A percentile compares a stretch with the other conserved stretches of the same genome.
These are phyloP conservation scores for Eutrema yunnanense DNA, from an alignment of 345 rosid genomes.

Conservation along the genomic window DNA sequence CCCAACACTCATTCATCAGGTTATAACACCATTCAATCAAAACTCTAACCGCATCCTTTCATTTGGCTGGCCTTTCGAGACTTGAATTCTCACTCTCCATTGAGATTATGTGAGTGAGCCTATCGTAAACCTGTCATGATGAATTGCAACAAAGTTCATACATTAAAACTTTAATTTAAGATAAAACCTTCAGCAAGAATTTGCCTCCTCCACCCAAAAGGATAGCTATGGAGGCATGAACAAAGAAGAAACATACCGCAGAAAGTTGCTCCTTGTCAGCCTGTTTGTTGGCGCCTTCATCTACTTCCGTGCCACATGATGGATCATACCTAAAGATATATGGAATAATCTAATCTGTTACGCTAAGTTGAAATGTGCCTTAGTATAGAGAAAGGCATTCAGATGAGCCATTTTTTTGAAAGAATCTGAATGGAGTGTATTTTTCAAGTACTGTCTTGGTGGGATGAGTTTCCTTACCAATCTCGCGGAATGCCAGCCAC, in stretches of 20 bases:
- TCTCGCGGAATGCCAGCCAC: conserved; percentile 89
- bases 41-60: conserved; percentile 10
- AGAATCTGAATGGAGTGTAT: not conserved
- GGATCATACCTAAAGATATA: conserved; percentile 53
- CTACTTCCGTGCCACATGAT: conserved; percentile 33
- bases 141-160: not conserved
- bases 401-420: not conserved
- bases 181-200: not conserved
- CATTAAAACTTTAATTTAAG: not conserved
- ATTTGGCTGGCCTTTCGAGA: conserved; percentile 33
- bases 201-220: not conserved
- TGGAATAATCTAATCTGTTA: not conserved
- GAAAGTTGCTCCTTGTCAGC: conserved; percentile 47
- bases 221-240: not conserved
- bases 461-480: conserved; percentile 42
- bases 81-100: conserved; percentile 77
- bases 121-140: conserved; percentile 56
- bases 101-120: conserved; percentile 72
- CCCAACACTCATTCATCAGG: not conserved
- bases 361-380: not conserved
- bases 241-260: conserved; percentile 38
- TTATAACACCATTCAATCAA: not conserved
- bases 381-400: not conserved
- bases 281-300: conserved; percentile 24
- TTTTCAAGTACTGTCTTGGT: not conserved